These are phyloP conservation scores for Sordariomycetes sp. DNA, from an alignment of 2,329 filamentous ascomycete genomes.

Conservation along the genomic window DNA sequence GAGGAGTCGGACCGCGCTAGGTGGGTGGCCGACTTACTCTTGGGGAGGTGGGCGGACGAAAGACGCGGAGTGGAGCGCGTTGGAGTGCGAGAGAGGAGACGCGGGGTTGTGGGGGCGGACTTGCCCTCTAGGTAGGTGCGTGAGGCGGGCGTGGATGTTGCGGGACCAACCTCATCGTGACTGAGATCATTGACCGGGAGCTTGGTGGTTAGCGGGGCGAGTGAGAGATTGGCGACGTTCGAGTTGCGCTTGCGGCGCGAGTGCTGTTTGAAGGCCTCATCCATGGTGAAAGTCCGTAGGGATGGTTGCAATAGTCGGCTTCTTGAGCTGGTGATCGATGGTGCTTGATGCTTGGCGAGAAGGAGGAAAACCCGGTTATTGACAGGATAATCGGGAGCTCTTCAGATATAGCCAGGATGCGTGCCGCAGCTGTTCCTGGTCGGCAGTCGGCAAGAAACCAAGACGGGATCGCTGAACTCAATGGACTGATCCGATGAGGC, in stretches of 20 bases:
- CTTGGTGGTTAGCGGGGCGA: conserved; percentile 53
- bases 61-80: conserved; percentile 26
- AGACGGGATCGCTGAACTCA: background rate
- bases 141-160: conserved; percentile 21
- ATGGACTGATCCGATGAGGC: background rate
- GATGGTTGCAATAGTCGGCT: background rate
- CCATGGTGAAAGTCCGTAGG: conserved; percentile 28
- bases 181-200: conserved; percentile 39
- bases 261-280: conserved; percentile 51
- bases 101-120: conserved; percentile 54
- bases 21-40: conserved; percentile 55
- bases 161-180: conserved; percentile 8
- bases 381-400: background rate
- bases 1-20: conserved; percentile 22
- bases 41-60: conserved; percentile 28
- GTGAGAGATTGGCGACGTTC: conserved; percentile 48
- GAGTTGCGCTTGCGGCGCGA: conserved; percentile 48
- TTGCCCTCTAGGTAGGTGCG: conserved; percentile 45
- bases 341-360: background rate
- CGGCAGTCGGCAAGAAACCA: background rate
- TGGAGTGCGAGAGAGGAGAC: conserved; percentile 48
- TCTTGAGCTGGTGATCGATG: background rate
- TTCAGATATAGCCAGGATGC: too few relatives aligned
- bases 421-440: background rate
- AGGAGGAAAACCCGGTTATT: background rate